phyloP scores from a whole-genome alignment of 2,329 filamentous ascomycete species.

The Colletotrichum sublineola region DNA sequence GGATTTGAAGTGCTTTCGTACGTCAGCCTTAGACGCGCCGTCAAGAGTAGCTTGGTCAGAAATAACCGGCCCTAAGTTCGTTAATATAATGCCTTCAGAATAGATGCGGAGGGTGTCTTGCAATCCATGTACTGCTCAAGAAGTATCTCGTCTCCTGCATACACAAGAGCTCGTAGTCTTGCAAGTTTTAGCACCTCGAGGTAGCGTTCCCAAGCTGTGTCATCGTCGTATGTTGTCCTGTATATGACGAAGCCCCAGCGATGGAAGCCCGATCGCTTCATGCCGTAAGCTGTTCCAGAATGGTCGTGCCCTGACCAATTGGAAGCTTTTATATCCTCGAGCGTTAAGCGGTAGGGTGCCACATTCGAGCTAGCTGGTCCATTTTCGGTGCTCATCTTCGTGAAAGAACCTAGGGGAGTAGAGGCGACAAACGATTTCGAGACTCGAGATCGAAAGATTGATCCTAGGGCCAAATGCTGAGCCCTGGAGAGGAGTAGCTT shows the following conservation, averaged over 20 bases:
- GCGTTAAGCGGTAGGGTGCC: constrained; percentile 17
- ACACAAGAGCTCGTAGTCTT: background rate
- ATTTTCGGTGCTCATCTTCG: constrained; percentile 10
- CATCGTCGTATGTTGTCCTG: constrained; percentile 40
- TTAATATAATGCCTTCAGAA: background rate
- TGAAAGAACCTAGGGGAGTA: background rate
- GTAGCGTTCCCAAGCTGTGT: constrained; percentile 32
- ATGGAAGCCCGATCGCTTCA: constrained; percentile 21
- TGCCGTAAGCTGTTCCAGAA: background rate
- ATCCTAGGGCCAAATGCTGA: background rate
- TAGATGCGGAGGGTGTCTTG: background rate
- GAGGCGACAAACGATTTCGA: background rate
- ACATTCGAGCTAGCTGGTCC: background rate
- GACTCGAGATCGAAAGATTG: background rate
- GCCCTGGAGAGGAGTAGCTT: background rate
- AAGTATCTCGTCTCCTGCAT: constrained; percentile 4
- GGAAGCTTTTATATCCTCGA: background rate
- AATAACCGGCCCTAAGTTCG: constrained; percentile 13
- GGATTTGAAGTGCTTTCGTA: background rate
- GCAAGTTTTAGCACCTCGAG: background rate
- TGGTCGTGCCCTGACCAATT: background rate
- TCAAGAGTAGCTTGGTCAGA: constrained; percentile 27
- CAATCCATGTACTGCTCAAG: constrained; percentile 32
- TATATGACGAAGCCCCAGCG: constrained; percentile 42
- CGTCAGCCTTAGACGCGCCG: constrained; percentile 24